Evolutionary conservation across 495 filamentous ascomycete genomes (phyloP).

Genomic region (Achaetomiella virescens): DNA sequence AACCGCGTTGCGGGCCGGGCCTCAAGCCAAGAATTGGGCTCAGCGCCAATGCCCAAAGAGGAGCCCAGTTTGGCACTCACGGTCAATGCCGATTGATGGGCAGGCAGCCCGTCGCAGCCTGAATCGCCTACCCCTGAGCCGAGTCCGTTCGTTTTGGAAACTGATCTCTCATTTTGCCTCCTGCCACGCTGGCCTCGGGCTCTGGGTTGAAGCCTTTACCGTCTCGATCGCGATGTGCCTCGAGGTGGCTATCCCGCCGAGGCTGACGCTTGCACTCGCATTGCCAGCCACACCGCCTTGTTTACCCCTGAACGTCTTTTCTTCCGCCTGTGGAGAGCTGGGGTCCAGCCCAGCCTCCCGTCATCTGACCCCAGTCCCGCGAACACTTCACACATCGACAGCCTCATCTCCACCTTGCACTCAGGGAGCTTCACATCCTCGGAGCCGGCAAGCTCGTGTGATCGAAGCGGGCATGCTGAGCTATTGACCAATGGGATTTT

Average conservation of each 20-base stretch:
- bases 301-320: too few species aligned
- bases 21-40: conserved; percentile 22
- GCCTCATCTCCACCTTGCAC: too few species aligned
- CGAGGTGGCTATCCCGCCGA: not conserved
- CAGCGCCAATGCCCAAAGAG: conserved; percentile 13
- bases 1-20: conserved; percentile 19
- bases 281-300: too few species aligned
- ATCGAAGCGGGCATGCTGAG: too few species aligned
- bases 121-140: not conserved
- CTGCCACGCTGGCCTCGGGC: conserved; percentile 10
- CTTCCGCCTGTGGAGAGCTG: too few species aligned
- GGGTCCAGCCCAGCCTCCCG: too few species aligned
- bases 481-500: too few species aligned
- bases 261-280: not conserved
- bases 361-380: too few species aligned
- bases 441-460: too few species aligned
- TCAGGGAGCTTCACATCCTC: too few species aligned
- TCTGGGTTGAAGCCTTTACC: conserved; percentile 1
- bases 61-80: not conserved
- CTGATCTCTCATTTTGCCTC: conserved; percentile 13
- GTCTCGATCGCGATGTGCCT: not conserved
- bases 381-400: too few species aligned
- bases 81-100: conserved; percentile 5
- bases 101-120: conserved; percentile 10
- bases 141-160: not conserved